Percentiles rank a stretch among this genome's conserved stretches.
These are phyloP conservation scores for Ceratocystis lukuohia DNA, from an alignment of 2,329 filamentous ascomycete genomes.

Conservation along the genomic window DNA sequence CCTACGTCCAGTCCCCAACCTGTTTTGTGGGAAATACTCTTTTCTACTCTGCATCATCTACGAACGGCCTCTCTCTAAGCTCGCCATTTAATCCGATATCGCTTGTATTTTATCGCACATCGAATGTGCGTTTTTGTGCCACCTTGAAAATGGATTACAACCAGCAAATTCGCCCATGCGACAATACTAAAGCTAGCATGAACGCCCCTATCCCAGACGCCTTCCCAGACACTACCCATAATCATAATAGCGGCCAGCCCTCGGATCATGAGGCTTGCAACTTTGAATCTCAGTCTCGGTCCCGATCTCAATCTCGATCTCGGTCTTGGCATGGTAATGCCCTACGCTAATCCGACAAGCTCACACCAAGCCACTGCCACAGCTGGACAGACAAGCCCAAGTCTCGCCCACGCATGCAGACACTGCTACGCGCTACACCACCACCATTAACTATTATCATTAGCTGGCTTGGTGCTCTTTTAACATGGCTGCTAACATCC, in stretches of 20 bases:
- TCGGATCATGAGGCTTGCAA: conserved; percentile 20
- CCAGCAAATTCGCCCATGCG: conserved; percentile 21
- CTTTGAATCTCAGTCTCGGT: conserved; percentile 17
- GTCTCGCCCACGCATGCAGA: background rate
- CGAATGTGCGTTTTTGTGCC: background rate
- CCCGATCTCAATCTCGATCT: conserved; percentile 22
- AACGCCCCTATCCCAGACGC: background rate
- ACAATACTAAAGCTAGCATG: conserved; percentile 15
- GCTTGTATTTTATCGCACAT: background rate
- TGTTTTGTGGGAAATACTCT: background rate
- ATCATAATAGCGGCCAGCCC: background rate
- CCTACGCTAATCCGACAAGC: conserved; percentile 20
- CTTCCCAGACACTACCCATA: background rate
- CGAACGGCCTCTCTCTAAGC: background rate
- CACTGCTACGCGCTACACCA: conserved; percentile 2
- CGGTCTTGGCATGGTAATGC: conserved; percentile 40
- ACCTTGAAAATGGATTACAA: background rate
- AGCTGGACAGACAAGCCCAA: conserved; percentile 8
- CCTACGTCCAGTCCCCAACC: background rate
- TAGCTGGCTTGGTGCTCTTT: conserved; percentile 15
- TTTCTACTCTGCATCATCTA: background rate
- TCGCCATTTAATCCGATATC: background rate
- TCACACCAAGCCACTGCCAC: conserved; percentile 7
- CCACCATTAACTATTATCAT: background rate
- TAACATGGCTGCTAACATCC: conserved; percentile 31